phyloP scores from a whole-genome alignment of 1,284 basidiomycete species.

The Blastosporella zonata region DNA sequence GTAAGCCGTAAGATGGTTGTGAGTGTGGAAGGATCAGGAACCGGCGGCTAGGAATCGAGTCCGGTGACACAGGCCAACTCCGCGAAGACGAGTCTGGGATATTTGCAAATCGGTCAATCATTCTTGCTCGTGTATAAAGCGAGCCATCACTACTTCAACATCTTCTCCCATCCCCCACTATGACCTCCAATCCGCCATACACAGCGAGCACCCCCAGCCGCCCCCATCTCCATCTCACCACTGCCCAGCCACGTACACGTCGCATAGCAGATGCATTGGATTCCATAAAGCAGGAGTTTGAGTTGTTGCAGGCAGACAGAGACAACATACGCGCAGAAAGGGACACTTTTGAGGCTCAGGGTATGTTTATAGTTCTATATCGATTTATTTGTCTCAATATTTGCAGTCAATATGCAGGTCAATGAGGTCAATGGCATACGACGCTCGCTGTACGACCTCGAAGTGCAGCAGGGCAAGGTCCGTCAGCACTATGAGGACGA shows the following conservation, averaged over 20 bases:
- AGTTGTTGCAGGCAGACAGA: slow-evolving; percentile 71
- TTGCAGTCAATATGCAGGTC: slow-evolving; percentile 37
- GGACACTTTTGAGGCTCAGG: slow-evolving; percentile 88
- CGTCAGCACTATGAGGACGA: slow-evolving; percentile 48
- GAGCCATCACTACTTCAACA: slow-evolving; percentile 6
- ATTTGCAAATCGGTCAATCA: slow-evolving; percentile 22
- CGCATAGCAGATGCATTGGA: slow-evolving; percentile 77
- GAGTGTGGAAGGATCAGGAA: slow-evolving; percentile 9
- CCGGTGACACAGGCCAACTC: slow-evolving; percentile 15
- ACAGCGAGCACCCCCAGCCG: slow-evolving; percentile 7
- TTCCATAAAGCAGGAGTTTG: slow-evolving; percentile 83
- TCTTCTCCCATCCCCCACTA: slow-evolving; percentile 9
- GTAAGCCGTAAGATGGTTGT: neutral
- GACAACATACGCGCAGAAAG: slow-evolving; percentile 70
- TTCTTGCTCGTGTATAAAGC: slow-evolving; percentile 18
- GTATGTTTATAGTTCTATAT: slow-evolving; percentile 35
- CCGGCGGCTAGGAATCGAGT: slow-evolving; percentile 17
- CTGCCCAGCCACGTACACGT: slow-evolving; percentile 32
- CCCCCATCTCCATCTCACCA: slow-evolving; percentile 20
- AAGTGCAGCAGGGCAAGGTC: slow-evolving; percentile 41
- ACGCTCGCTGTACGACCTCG: slow-evolving; percentile 43
- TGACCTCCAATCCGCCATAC: slow-evolving; percentile 19
- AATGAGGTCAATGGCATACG: slow-evolving; percentile 45
- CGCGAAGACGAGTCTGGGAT: slow-evolving; percentile 16
- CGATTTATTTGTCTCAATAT: neutral